Base-by-base conservation (phyloP, 495 filamentous ascomycete species). In the Platismatia glauca region DNA sequence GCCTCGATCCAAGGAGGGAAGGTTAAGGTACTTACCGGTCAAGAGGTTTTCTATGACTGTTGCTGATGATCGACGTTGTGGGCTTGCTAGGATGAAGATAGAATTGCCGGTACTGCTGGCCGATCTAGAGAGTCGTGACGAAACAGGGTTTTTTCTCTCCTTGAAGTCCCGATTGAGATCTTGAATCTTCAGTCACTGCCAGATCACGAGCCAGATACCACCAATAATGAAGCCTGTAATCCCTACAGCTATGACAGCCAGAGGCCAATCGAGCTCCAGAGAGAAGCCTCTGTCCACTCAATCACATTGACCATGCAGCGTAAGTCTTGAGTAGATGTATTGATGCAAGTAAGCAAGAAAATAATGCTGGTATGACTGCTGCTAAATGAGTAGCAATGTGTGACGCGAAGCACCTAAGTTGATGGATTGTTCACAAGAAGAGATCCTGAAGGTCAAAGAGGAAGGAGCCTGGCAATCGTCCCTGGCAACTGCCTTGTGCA, bases 351-450 rank as follows among this genome's bases (percentile, higher is more conserved):
- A 43, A 44, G 37, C 38, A n/a, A 61, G 31, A 18, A 7, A 3
- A 11, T 55, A 7, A 61, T 61, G 27, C 27, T 3, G 20, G 34
- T 31, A 29, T 33, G 48, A 55, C 35, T 39, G 22, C 4, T 61
- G 50, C 59, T 61, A 41, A n/a, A 53, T 60, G 15, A 27, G 37
- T 55, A 61, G 59, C 18, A 4, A 55, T 55, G 59, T 43, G 35
- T 61, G 50, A n/a, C 31, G 44, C 4, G 22, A 7, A 34, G 50
- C 37, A 55, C 29, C 15, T 43, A 4, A 4, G 0, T 43, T 43
- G 34, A 18, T n/a, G 37, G 37, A 35, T 31, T 43, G 18, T 41
- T 22, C 24, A 55, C 37, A 11, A 24, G 20, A 44, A 33, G 9
- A 38, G 31, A 31, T 16, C 1, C 18, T n/a, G 27, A 9, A 44